Percentiles rank a stretch among this genome's conserved stretches.
These are phyloP conservation scores for Dictyophora rubrovolvata DNA, from an alignment of 768 basidiomycete genomes.

Conservation along the genomic window DNA sequence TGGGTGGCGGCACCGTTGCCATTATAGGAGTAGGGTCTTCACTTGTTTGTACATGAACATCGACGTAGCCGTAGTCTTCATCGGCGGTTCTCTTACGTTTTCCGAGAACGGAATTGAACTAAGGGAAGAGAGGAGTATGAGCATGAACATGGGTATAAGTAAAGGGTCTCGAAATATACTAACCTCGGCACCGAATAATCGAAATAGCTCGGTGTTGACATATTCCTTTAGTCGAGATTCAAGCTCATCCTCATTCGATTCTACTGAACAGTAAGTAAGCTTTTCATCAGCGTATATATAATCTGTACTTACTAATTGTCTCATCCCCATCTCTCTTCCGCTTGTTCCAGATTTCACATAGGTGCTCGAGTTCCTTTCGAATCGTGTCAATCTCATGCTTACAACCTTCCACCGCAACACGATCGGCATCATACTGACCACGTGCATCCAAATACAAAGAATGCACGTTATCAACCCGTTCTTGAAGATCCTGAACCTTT, in stretches of 20 bases:
- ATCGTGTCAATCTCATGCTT: too few species aligned
- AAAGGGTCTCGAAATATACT: too few species aligned
- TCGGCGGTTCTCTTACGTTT: neutral
- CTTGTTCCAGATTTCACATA: too few species aligned
- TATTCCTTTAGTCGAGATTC: neutral
- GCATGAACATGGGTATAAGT: too few species aligned
- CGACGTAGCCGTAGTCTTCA: neutral
- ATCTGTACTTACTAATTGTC: neutral
- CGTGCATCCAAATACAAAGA: too few species aligned
- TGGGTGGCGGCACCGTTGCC: neutral
- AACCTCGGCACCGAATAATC: neutral
- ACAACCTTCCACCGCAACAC: too few species aligned
- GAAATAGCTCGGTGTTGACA: neutral
- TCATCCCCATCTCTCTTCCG: neutral
- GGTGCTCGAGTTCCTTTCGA: too few species aligned
- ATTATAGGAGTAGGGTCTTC: too few species aligned
- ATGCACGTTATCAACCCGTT: neutral
- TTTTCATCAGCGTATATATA: neutral
- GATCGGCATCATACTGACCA: too few species aligned
- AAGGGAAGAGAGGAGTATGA: neutral
- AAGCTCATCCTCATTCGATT: neutral
- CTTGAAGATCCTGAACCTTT: neutral
- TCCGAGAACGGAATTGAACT: neutral
- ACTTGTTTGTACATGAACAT: too few species aligned
- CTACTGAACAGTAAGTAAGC: neutral